Conservation (phyloP, 352 stramenopile genomes). For the Globisporangium barbulae region DNA sequence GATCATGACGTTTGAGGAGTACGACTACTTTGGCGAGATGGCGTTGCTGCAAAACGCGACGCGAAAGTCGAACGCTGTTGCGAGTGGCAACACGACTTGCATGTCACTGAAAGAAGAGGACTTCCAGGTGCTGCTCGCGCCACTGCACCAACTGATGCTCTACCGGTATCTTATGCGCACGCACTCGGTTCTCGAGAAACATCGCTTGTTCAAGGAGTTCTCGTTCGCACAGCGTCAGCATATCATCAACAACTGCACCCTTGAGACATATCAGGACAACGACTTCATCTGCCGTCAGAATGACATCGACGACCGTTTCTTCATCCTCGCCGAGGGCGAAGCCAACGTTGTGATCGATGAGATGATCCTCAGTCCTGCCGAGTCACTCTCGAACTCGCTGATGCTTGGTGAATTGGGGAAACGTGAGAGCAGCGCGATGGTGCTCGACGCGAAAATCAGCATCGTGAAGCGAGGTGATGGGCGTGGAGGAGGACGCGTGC, state of each 20-base stretch:
- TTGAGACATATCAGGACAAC: conserved; percentile 42
- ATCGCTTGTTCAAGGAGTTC: conserved; percentile 63
- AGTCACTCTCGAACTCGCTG: conserved; percentile 3
- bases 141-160: conserved; percentile 56
- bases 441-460: neutral
- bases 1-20: conserved; percentile 41
- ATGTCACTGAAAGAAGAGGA: conserved; percentile 38
- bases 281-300: conserved; percentile 51
- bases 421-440: neutral
- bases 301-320: conserved; percentile 62
- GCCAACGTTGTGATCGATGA: conserved; percentile 53
- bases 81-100: conserved; percentile 46
- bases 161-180: conserved; percentile 50
- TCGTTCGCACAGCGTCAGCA: conserved; percentile 31
- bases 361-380: neutral
- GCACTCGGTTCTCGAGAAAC: conserved; percentile 54
- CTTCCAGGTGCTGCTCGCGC: conserved; percentile 38
- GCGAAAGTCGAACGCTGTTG: conserved; percentile 49
- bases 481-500: conserved; percentile 9
- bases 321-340: conserved; percentile 63
- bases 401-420: neutral
- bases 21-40: conserved; percentile 74
- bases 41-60: conserved; percentile 30
- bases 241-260: conserved; percentile 46
- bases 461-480: conserved; percentile 5